Base-by-base conservation (phyloP, 2,329 filamentous ascomycete species). In the Monilinia fructicola region DNA sequence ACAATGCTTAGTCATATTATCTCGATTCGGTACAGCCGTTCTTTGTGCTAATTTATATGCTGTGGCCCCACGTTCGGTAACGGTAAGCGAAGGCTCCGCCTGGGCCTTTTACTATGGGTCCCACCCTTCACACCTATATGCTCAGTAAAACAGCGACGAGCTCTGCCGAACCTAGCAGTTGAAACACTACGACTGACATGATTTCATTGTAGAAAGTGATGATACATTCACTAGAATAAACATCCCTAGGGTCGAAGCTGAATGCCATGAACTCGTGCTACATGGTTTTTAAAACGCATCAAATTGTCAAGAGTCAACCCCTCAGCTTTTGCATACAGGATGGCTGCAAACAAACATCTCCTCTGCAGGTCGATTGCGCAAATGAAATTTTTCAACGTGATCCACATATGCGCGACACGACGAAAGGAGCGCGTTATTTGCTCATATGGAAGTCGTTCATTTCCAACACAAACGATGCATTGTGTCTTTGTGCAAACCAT, bases 241-340 rank as follows among this genome's bases (percentile, higher is more conserved):
- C 11, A 42, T 68, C 72, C 28, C 1, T 58, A 58, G 54, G 53
- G 35, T 58, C 68, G 64, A 38, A 69, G 64, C 38, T 68, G 53
- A 35, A 72, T 68, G 35, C 61, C 56, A 54, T 73, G 56, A 53
- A 69, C 40, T 26, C 2, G 68, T 40, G 60, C 61, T 52, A 70
- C 64, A 63, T 73, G 65, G 67, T 69, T 69, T 52, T 73, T 73
- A 60, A 73, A 73, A 50, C 55, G 50, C 54, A 67, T 68, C 9
- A 71, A 60, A 53, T 54, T 67, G n/a, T 70, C 53, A n/a, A 73
- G 66, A 16, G 66, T 10, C 23, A 66, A 53, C 23, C 60, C 64
- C 21, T 65, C 0, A 55, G 58, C 62, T 44, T 44, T 63, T 67
- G 46, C 58, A 69, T 2, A 64, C 16, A 67, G 66, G 67, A 54